Conservation (phyloP, 2,329 filamentous ascomycete genomes). For the Colletotrichum somersetense region DNA sequence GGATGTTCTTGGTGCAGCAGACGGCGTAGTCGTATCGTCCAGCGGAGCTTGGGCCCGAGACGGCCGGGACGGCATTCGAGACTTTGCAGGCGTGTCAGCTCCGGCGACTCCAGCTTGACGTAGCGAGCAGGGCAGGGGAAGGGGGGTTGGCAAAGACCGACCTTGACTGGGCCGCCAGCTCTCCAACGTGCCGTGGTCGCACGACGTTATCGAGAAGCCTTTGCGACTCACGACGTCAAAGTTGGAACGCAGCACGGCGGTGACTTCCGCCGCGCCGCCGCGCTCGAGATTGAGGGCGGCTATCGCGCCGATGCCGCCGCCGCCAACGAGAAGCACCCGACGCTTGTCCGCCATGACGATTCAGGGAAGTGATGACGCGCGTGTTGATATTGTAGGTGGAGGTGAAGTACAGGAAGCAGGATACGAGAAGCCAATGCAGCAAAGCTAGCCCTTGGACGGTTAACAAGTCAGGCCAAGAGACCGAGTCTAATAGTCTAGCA, state of each 20-base stretch:
- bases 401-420: background rate
- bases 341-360: slow-evolving; percentile 45
- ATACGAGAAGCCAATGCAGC: background rate
- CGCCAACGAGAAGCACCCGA: slow-evolving; percentile 65
- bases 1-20: slow-evolving; percentile 69
- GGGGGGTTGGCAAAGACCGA: slow-evolving; percentile 41
- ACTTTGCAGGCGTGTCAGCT: background rate
- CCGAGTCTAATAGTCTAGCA: background rate
- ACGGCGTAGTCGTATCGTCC: slow-evolving; percentile 67
- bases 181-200: slow-evolving; percentile 65
- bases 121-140: background rate
- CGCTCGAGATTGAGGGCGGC: slow-evolving; percentile 66
- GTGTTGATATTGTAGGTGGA: too few species aligned
- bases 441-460: background rate
- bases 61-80: slow-evolving; percentile 42
- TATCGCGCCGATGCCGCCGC: slow-evolving; percentile 69
- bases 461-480: background rate
- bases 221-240: slow-evolving; percentile 59
- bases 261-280: slow-evolving; percentile 64
- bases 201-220: slow-evolving; percentile 67
- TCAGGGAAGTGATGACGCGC: background rate
- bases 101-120: too few species aligned
- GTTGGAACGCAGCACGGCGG: slow-evolving; percentile 68
- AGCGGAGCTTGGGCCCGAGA: background rate
- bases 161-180: slow-evolving; percentile 62